A percentile compares a stretch with the other conserved stretches of the same genome.
These are phyloP conservation scores for Panellus pusillus DNA, from an alignment of 768 basidiomycete species.

Conservation along the genomic window DNA sequence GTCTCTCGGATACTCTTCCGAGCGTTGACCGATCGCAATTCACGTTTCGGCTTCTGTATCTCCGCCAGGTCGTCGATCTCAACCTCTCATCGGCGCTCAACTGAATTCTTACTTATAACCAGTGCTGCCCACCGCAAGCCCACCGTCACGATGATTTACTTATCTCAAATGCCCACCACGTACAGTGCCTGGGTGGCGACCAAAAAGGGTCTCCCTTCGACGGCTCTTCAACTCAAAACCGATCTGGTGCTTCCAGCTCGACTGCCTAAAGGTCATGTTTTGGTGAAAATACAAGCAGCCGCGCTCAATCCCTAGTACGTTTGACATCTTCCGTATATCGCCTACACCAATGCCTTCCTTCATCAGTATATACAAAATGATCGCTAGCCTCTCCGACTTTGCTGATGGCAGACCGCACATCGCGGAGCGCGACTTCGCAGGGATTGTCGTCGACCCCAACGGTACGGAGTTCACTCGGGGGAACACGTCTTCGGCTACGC, in stretches of 20 bases:
- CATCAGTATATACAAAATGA: conserved; percentile 60
- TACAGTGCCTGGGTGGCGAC: conserved; percentile 17
- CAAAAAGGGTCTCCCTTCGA: conserved; percentile 5
- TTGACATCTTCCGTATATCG: background rate
- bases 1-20: too few species aligned
- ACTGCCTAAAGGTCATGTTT: conserved; percentile 41
- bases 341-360: background rate
- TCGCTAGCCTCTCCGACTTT: conserved; percentile 48
- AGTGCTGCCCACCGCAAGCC: too few species aligned
- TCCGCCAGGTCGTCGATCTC: too few species aligned
- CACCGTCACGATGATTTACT: too few species aligned
- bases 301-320: conserved; percentile 71
- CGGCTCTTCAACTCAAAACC: conserved; percentile 21
- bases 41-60: too few species aligned
- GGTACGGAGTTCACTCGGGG: conserved; percentile 53
- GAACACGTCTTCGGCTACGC: conserved; percentile 60
- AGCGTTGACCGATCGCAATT: too few species aligned
- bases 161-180: conserved; percentile 8
- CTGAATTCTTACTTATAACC: too few species aligned
- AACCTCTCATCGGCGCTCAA: too few species aligned
- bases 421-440: conserved; percentile 64
- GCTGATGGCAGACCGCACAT: conserved; percentile 49
- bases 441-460: conserved; percentile 57
- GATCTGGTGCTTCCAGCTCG: conserved; percentile 21
- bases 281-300: conserved; percentile 51